Percentiles rank a stretch among this genome's conserved stretches.
Evolutionary conservation across 164 flowering plant genomes (phyloP).

Genomic region (Vitis rupestris): DNA sequence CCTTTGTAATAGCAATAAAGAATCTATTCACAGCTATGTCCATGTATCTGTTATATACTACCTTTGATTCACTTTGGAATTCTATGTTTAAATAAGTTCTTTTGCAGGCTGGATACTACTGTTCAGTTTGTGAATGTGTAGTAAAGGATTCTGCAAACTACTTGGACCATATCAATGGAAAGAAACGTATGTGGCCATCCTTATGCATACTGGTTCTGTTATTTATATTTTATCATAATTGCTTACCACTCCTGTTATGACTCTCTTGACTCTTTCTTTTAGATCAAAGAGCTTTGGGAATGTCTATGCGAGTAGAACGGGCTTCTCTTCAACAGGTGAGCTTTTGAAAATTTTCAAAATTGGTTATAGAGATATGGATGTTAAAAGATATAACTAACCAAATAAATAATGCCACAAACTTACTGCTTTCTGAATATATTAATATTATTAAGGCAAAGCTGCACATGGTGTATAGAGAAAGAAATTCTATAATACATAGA

Average conservation of each 20-base stretch:
- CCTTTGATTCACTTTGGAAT: neutral
- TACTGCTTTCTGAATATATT: too few relatives aligned
- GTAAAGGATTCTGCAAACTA: conserved; percentile 98
- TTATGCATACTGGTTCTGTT: neutral
- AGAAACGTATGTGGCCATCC: conserved; percentile 65
- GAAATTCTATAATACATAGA: too few relatives aligned
- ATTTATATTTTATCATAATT: neutral
- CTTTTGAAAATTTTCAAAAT: neutral
- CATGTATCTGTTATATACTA: too few relatives aligned
- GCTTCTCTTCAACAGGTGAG: conserved; percentile 86
- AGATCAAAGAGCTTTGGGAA: conserved; percentile 99
- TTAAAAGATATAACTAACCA: too few relatives aligned
- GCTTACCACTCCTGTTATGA: neutral
- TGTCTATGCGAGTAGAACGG: conserved; percentile 97
- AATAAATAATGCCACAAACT: too few relatives aligned
- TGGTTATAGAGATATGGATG: neutral
- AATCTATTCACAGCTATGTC: too few relatives aligned
- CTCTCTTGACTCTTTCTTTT: neutral
- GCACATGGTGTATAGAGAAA: too few relatives aligned
- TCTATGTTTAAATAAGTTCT: conserved; percentile 1
- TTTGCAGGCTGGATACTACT: conserved; percentile 91
- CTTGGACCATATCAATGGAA: conserved; percentile 98
- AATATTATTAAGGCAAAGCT: too few relatives aligned
- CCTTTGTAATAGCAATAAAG: too few relatives aligned
- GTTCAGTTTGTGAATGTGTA: conserved; percentile 92